Percentiles rank a stretch among this genome's conserved stretches.
Conservation (phyloP, 1,284 basidiomycete genomes). For the Leucoagaricus sp. region DNA sequence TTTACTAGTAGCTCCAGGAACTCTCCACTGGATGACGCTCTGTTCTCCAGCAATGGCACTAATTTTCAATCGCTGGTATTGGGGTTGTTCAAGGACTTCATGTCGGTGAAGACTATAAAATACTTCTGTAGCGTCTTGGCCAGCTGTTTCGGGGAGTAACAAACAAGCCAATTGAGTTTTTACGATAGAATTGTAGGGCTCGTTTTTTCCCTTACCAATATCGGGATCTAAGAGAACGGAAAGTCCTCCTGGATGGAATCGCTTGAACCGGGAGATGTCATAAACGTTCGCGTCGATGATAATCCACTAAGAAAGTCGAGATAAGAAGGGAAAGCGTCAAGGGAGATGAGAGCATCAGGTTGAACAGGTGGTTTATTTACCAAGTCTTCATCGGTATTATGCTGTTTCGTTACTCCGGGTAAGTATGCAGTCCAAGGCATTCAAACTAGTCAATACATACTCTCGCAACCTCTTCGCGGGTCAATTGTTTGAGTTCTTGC, state of each 20-base stretch:
- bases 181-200: background rate
- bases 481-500: slow-evolving; percentile 40
- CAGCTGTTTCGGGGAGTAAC: slow-evolving; percentile 52
- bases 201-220: slow-evolving; percentile 51
- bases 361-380: slow-evolving; percentile 25
- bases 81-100: slow-evolving; percentile 75
- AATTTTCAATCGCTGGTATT: slow-evolving; percentile 71
- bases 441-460: slow-evolving; percentile 28
- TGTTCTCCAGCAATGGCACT: slow-evolving; percentile 70
- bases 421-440: background rate
- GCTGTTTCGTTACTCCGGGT: slow-evolving; percentile 51
- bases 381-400: slow-evolving; percentile 63
- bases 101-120: slow-evolving; percentile 85
- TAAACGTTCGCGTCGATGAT: slow-evolving; percentile 85
- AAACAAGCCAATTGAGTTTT: slow-evolving; percentile 20
- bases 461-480: slow-evolving; percentile 52
- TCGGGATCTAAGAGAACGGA: slow-evolving; percentile 75
- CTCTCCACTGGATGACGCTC: slow-evolving; percentile 52
- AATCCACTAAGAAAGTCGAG: slow-evolving; percentile 59
- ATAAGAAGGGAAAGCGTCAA: background rate
- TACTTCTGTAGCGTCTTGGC: slow-evolving; percentile 82
- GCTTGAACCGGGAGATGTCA: slow-evolving; percentile 76
- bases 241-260: slow-evolving; percentile 81
- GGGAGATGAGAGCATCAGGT: background rate
- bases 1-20: slow-evolving; percentile 59